Base-by-base conservation (phyloP, 2,329 filamentous ascomycete genomes). In the Botrytis paeoniae region DNA sequence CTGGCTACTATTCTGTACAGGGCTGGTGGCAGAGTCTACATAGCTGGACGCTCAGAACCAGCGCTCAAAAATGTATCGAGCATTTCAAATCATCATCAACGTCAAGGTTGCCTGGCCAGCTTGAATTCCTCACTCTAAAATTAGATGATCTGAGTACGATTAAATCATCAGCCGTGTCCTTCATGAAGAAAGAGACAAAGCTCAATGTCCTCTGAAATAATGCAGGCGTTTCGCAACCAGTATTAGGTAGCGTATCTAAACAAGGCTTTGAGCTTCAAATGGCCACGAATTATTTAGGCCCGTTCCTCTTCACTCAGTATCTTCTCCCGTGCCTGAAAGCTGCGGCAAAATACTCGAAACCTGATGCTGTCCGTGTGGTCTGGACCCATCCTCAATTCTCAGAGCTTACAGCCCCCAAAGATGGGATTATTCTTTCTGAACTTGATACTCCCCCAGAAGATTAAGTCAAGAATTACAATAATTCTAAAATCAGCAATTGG, bases 1-100 rank as follows among this genome's bases (percentile, higher is more conserved):
- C 81, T 88, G 12, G 79, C 78, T 69, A 83, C 82, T 54, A 84
- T 88, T 18, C 81, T 89, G 16, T 89, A 87, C 77, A 76, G 78
- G 2, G 82, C 81, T n/a, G 84, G 85, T 61, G 85, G 80, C 51
- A 87, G 81, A 20, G 83, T 88, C 29, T 87, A 87, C 75, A 78
- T 87, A 51, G 84, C 85, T 4, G 83, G 82, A 2, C 83, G 86
- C 63, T 83, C 80, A 77, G 82, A 69, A 35, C 76, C 14, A 85
- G 83, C 73, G 81, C 81, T 5, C 73, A 76, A 25, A 74, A 68
- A 3, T 82, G 82, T 6, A 84, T 85, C 61, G 45, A 72, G 5
- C 20, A 65, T 22, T 65, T 74, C 29, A 65, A 69, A 20, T 35
- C 63, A 18, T 32, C 64, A 76, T 63, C 71, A 74, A 8, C 80